Evolutionary conservation across 2,329 filamentous ascomycete species (phyloP).

Genomic region (Geosmithia putterillii): DNA sequence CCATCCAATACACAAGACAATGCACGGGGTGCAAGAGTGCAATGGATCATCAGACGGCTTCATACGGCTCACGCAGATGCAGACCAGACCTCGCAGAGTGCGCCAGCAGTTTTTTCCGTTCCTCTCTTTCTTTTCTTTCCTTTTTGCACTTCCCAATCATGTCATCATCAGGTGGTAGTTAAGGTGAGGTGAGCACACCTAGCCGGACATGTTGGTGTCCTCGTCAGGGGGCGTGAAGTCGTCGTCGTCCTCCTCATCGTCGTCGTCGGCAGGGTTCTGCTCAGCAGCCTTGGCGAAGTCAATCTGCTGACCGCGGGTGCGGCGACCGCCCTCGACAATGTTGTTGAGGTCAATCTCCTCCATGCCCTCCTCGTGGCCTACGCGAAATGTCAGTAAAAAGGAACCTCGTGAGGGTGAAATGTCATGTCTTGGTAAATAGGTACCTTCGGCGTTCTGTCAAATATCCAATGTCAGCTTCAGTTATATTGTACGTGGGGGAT

Average conservation of each 20-base stretch:
- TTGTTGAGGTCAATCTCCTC: constrained; percentile 86
- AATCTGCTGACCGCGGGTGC: constrained; percentile 85
- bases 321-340: constrained; percentile 66
- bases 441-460: background rate
- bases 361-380: constrained; percentile 58
- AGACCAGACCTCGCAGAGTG: too few species aligned
- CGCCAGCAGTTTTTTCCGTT: background rate
- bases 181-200: constrained; percentile 3
- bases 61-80: too few species aligned
- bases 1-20: too few species aligned
- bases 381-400: background rate
- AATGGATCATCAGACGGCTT: too few species aligned
- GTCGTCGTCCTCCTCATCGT: constrained; percentile 71
- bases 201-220: constrained; percentile 56
- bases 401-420: background rate
- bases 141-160: background rate
- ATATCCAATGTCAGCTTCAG: background rate
- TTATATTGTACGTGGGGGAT: background rate
- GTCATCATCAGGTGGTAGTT: background rate
- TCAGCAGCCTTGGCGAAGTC: constrained; percentile 86
- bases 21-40: too few species aligned
- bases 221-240: constrained; percentile 55
- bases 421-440: background rate
- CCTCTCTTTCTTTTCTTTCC: background rate
- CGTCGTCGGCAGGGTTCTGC: constrained; percentile 61